phyloP scores from a whole-genome alignment of 2,329 filamentous ascomycete genomes.

The Peltaster fructicola region DNA sequence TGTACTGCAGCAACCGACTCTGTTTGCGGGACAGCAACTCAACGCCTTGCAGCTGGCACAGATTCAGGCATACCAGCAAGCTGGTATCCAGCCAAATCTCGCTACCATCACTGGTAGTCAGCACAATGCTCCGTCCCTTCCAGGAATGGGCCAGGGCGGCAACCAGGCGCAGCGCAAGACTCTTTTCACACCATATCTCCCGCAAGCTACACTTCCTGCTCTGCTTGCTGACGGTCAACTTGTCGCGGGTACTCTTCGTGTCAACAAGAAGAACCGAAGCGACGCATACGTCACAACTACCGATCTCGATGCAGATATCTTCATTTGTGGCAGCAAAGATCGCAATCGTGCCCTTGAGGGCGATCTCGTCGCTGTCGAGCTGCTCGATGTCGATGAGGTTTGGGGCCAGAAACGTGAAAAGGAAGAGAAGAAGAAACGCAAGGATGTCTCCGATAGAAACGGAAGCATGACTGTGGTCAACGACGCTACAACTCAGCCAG shows the following conservation, averaged over 20 bases:
- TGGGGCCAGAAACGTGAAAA: slow-evolving; percentile 99
- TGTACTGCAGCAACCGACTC: slow-evolving; percentile 56
- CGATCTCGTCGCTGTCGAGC: slow-evolving; percentile 85
- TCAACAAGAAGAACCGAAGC: slow-evolving; percentile 99
- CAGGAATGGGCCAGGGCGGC: slow-evolving; percentile 50
- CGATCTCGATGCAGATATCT: slow-evolving; percentile 94
- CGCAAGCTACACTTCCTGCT: slow-evolving; percentile 82
- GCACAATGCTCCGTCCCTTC: slow-evolving; percentile 18
- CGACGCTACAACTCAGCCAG: slow-evolving; percentile 37
- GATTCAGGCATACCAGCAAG: slow-evolving; percentile 80
- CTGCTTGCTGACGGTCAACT: slow-evolving; percentile 82
- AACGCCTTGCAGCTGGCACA: slow-evolving; percentile 80
- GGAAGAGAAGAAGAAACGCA: slow-evolving; percentile 99
- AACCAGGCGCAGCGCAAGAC: slow-evolving; percentile 92
- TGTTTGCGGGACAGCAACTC: slow-evolving; percentile 71
- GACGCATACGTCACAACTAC: slow-evolving; percentile 93
- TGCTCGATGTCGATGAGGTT: slow-evolving; percentile 94
- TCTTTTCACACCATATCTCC: slow-evolving; percentile 91
- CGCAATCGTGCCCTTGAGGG: slow-evolving; percentile 92
- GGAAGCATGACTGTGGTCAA: slow-evolving; percentile 52
- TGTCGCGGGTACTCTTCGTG: slow-evolving; percentile 86
- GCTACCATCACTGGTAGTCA: slow-evolving; percentile 25
- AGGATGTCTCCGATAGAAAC: slow-evolving; percentile 87
- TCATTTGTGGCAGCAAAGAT: slow-evolving; percentile 98
- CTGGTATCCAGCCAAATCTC: slow-evolving; percentile 45